These are phyloP conservation scores for Fomes fomentarius DNA, from an alignment of 1,284 basidiomycete species.

Conservation along the genomic window DNA sequence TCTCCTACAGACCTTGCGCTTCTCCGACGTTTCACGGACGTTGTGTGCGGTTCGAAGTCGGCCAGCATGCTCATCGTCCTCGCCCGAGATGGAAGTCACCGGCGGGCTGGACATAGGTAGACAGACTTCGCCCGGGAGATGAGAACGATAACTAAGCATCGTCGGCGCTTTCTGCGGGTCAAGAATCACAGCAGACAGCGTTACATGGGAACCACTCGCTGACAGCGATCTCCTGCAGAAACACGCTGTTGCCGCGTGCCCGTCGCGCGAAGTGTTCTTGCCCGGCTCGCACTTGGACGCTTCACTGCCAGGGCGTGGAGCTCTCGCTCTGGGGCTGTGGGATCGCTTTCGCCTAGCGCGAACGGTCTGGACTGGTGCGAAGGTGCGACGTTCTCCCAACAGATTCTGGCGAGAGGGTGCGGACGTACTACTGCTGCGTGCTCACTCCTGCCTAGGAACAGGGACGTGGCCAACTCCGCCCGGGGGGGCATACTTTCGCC, in stretches of 20 bases:
- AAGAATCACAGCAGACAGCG: conserved; percentile 7
- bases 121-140: conserved; percentile 17
- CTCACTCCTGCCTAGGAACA: conserved; percentile 19
- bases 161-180: conserved; percentile 19
- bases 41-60: not conserved
- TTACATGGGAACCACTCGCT: conserved; percentile 11
- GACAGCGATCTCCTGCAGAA: conserved; percentile 16
- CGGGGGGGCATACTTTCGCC: not conserved
- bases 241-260: conserved; percentile 23
- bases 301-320: conserved; percentile 18
- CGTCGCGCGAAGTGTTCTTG: conserved; percentile 14
- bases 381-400: conserved; percentile 8
- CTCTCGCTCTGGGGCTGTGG: conserved; percentile 10
- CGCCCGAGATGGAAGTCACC: conserved; percentile 2
- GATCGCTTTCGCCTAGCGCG: conserved; percentile 7
- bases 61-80: not conserved
- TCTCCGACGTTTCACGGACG: conserved; percentile 1
- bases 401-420: conserved; percentile 15
- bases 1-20: not conserved
- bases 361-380: conserved; percentile 19
- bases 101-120: conserved; percentile 1
- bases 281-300: conserved; percentile 12
- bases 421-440: conserved; percentile 21
- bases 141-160: conserved; percentile 4
- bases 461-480: conserved; percentile 2